These are phyloP conservation scores for Colletotrichum paranaense DNA, from an alignment of 2,329 filamentous ascomycete genomes.

Conservation along the genomic window DNA sequence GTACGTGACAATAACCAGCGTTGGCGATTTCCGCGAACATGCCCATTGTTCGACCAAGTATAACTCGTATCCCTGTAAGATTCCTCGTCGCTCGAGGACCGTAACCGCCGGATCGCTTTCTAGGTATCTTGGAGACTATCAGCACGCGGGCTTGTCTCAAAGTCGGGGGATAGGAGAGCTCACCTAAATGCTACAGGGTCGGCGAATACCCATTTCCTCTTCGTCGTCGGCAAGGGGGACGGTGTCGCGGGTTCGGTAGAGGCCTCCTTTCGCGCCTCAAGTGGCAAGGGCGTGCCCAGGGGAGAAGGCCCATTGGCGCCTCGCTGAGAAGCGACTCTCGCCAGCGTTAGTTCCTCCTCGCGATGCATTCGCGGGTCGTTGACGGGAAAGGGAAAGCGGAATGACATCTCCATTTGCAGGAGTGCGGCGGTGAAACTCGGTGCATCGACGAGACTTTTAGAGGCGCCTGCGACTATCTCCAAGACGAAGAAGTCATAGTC, in stretches of 20 bases:
- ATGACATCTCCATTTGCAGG: slow-evolving; percentile 48
- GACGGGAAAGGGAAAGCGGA: slow-evolving; percentile 47
- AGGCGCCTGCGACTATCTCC: slow-evolving; percentile 24
- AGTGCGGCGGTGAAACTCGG: slow-evolving; percentile 6
- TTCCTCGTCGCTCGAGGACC: slow-evolving; percentile 77
- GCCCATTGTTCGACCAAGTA: slow-evolving; percentile 99
- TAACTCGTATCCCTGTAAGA: slow-evolving; percentile 86
- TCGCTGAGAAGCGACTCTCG: slow-evolving; percentile 45
- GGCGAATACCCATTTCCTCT: slow-evolving; percentile 65
- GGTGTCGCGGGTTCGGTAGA: slow-evolving; percentile 26
- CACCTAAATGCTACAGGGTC: slow-evolving; percentile 69
- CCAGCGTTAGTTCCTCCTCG: slow-evolving; percentile 52
- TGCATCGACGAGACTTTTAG: slow-evolving; percentile 23
- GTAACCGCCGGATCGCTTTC: slow-evolving; percentile 84
- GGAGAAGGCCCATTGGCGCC: slow-evolving; percentile 38
- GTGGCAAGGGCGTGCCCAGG: slow-evolving; percentile 29
- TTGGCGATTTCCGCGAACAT: slow-evolving; percentile 89
- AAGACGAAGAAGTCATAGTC: slow-evolving; percentile 22
- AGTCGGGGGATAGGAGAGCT: slow-evolving; percentile 23
- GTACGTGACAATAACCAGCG: slow-evolving; percentile 91
- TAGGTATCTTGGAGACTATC: slow-evolving; percentile 69
- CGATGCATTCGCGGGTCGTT: slow-evolving; percentile 47
- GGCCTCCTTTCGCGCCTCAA: slow-evolving; percentile 26
- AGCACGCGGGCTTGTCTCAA: background rate
- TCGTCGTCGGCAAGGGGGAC: slow-evolving; percentile 41